phyloP scores from a whole-genome alignment of 2,329 filamentous ascomycete genomes.

The Arthrobotrys sphaeroides region DNA sequence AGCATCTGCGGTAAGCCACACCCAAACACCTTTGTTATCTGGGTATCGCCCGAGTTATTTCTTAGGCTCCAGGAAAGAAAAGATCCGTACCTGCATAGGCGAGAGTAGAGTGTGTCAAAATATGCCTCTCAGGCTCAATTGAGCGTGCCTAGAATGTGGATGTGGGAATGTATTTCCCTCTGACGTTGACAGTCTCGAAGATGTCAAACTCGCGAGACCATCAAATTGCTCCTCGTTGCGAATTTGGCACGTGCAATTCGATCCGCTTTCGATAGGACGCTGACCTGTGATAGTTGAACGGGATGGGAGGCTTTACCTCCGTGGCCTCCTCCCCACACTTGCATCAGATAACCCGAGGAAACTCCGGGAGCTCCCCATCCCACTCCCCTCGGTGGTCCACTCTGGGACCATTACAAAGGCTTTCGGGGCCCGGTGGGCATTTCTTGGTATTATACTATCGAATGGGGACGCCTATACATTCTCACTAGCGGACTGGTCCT shows the following conservation, averaged over 20 bases:
- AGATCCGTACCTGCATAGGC: slow-evolving; percentile 11
- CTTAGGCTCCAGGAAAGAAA: slow-evolving; percentile 1
- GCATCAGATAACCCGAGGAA: not conserved
- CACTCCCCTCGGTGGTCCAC: not conserved
- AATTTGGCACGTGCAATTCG: not conserved
- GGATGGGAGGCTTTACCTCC: slow-evolving; percentile 31
- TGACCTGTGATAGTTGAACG: slow-evolving; percentile 35
- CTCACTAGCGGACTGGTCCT: slow-evolving; percentile 11
- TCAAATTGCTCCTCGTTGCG: too few relatives aligned
- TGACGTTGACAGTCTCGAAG: too few relatives aligned
- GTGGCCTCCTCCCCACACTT: slow-evolving; percentile 26
- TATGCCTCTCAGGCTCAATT: not conserved
- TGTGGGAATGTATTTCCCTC: not conserved
- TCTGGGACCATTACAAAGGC: slow-evolving; percentile 8
- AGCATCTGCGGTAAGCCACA: slow-evolving; percentile 36
- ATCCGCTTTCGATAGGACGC: slow-evolving; percentile 4
- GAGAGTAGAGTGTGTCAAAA: not conserved
- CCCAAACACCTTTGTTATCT: not conserved
- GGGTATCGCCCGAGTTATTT: not conserved
- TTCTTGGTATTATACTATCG: slow-evolving; percentile 22
- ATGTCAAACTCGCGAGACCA: too few relatives aligned
- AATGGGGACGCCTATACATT: slow-evolving; percentile 25
- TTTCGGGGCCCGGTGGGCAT: slow-evolving; percentile 43
- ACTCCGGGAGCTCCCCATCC: slow-evolving; percentile 15
- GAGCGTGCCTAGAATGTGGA: not conserved